These are phyloP conservation scores for Alloteropsis semialata DNA, from an alignment of 176 grass and related monocot genomes.

Conservation along the genomic window DNA sequence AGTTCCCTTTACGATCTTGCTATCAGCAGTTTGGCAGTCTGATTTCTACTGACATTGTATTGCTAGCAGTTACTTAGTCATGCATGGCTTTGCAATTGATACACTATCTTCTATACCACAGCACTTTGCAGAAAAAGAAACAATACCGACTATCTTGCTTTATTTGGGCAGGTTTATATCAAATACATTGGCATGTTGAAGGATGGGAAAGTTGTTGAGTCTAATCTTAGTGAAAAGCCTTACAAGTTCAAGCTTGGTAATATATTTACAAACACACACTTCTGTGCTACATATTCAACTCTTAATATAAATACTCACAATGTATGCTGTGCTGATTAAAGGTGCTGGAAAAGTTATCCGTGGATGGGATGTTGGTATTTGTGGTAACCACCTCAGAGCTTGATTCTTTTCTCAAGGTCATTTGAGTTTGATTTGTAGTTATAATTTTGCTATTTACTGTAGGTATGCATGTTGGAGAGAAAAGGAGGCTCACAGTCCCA, in stretches of 20 bases:
- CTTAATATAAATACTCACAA: background rate
- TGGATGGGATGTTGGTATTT: conserved; percentile 89
- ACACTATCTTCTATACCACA: background rate
- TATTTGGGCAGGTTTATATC: conserved; percentile 69
- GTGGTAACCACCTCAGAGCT: conserved; percentile 44
- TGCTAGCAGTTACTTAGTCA: background rate
- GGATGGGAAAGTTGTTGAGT: conserved; percentile 67
- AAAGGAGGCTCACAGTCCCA: conserved; percentile 68
- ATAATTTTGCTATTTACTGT: background rate
- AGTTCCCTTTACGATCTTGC: background rate
- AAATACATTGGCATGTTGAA: conserved; percentile 80
- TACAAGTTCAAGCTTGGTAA: conserved; percentile 92
- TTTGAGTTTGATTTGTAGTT: background rate
- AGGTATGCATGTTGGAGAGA: conserved; percentile 92
- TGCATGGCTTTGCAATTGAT: background rate
- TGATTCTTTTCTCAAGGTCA: background rate
- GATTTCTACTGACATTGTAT: background rate
- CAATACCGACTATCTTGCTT: background rate
- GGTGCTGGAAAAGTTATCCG: conserved; percentile 79
- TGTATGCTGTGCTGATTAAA: conserved; percentile 28
- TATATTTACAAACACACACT: background rate
- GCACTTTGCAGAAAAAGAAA: background rate
- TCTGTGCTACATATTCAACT: background rate
- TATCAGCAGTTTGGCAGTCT: background rate
- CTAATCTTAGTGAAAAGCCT: conserved; percentile 58